A percentile compares a stretch with the other conserved stretches of the same genome.
These are phyloP conservation scores for Fraxinus velutina DNA, from an alignment of 305 asterid genomes.

Conservation along the genomic window DNA sequence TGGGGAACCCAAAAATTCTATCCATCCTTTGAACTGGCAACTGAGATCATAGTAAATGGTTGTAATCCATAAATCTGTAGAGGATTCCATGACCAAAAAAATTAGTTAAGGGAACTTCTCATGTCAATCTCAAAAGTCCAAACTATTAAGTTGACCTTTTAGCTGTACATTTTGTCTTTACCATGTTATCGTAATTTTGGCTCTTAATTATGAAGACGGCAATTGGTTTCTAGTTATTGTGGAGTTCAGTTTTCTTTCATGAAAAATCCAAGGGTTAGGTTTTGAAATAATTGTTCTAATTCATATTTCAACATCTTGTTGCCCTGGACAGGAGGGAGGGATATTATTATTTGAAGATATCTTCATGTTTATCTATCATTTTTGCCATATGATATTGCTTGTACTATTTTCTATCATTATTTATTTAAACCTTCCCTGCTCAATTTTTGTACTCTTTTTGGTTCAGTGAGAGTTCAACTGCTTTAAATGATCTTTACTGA, in stretches of 20 bases:
- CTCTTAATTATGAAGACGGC: neutral
- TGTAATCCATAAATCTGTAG: neutral
- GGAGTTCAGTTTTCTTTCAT: neutral
- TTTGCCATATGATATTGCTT: neutral
- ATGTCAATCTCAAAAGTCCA: neutral
- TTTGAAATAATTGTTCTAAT: neutral
- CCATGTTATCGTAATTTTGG: neutral
- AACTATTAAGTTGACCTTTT: neutral
- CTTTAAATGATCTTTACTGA: neutral
- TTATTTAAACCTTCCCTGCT: neutral
- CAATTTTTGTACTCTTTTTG: neutral
- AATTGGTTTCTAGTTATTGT: neutral
- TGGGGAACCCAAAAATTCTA: neutral
- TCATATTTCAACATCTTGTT: neutral
- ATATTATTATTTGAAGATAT: neutral
- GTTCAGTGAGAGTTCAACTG: constrained; percentile 7
- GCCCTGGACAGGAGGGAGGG: neutral
- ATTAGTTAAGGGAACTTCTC: neutral
- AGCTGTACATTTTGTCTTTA: neutral
- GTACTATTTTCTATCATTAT: neutral
- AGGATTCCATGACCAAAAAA: neutral
- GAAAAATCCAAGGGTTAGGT: neutral
- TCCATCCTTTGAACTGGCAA: neutral
- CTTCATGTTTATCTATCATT: neutral
- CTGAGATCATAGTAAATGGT: neutral